Base-by-base conservation (phyloP, 805 yeast species). In the Hanseniaspora thailandica region DNA sequence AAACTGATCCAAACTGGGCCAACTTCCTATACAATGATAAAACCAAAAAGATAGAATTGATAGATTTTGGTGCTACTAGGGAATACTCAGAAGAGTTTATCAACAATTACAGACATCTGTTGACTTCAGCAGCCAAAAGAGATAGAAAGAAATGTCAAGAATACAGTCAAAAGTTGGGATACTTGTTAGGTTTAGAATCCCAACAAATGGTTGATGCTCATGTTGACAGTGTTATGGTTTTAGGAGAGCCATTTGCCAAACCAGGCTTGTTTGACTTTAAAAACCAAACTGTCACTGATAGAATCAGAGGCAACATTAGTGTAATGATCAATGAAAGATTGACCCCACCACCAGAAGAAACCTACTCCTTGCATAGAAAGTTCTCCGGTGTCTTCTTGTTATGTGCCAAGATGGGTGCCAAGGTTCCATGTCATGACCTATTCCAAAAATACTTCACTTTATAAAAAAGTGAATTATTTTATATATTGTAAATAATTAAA, bases 1-100 rank as follows among this genome's bases (percentile, higher is more conserved):
- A 93, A 69, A 90, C 97, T 1, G 98, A 93, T 69, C 98, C 98
- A 49, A 93, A 93, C 67, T 93, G 98, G 98, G 97, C 98, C 44
- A 93, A 93, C 66, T 93, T 93, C 69, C 69, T 93, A 56, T 88
- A 85, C 70, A 88, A 93, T 63, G 72, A 72, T 33, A 60, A 70
- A n/a, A 80, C 88, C 1, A 68, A 76, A 25, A 80, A 83, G 65
- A 79, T 93, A 55, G 97, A 90, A 66, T 72, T 93, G 54, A 71
- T 93, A 51, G 98, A 93, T 69, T 93, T 93, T 68, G 98, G 98
- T 46, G 97, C 98, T 1, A 83, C 96, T 5, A 76, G 97, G 58
- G 84, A 79, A 31, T 93, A 80, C 66, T 72, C 78, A 22, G 76
- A 74, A 38, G 77, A 76, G 17, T 93, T 93, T 60, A 80, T 85